Base-by-base conservation (phyloP, 2,329 filamentous ascomycete genomes). In the Dothistroma septosporum region DNA sequence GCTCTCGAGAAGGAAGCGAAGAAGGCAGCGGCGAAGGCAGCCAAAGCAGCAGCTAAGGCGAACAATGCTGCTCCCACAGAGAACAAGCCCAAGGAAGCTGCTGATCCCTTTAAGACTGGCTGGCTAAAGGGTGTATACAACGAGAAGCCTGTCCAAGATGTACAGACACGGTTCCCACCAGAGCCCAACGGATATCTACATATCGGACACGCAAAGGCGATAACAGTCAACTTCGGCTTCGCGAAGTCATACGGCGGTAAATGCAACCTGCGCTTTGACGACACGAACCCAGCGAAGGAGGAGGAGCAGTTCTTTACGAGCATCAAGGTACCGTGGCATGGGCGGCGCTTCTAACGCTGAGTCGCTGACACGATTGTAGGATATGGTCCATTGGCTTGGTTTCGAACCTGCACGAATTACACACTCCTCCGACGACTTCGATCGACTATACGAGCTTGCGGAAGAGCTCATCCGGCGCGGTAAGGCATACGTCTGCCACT, bases 181-280 rank as follows among this genome's bases (percentile, higher is more conserved):
- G 80, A 82, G 77, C 94, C 94, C 53, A 97, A 97, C 75, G 94
- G 93, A 58, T 97, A 89, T 74, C 83, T 97, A 10, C 92, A 97
- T 73, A 89, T 97, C 68, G 93, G 93, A 21, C 94, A 97, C 74
- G 90, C 89, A 66, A 97, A 97, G 79, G 93, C 94, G 22, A 97
- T 97, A 74, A 89, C 91, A 0, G 86, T 97, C 75, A 97, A 97
- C 77, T 97, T 97, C 77, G 93, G 93, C 7, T 97, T 97, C 74
- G 93, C 94, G 14, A 86, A 85, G 71, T 87, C 87, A 72, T 90
- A 96, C 73, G 89, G 88, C 37, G 93, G 93, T 61, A 80, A 87
- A 63, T 89, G 86, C 75, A 88, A 88, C 71, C 77, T 92, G 63
- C 84, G 93, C 69, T 96, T 90, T 75, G 94, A 97, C 74, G 94